These are phyloP conservation scores for Alternaria gaisen DNA, from an alignment of 2,329 filamentous ascomycete genomes.

Conservation along the genomic window DNA sequence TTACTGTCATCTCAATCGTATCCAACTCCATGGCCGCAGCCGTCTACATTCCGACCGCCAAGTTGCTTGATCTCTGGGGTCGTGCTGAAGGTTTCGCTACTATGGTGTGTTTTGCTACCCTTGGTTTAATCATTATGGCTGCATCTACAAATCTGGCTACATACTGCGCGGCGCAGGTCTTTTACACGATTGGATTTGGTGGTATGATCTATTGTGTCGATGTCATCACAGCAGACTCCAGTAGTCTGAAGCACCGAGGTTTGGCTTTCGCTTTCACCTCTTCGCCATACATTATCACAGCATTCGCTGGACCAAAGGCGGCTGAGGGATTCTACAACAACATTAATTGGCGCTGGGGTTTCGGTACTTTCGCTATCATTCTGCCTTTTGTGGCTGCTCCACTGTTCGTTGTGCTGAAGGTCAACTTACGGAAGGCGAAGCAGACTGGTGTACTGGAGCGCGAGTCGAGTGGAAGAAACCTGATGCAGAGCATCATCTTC, in stretches of 20 bases:
- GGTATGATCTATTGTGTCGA: constrained; percentile 68
- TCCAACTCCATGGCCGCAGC: constrained; percentile 43
- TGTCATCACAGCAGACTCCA: constrained; percentile 67
- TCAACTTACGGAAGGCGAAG: constrained; percentile 67
- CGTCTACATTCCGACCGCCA: constrained; percentile 50
- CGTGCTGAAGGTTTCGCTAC: constrained; percentile 48
- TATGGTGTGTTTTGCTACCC: constrained; percentile 41
- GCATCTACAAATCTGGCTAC: constrained; percentile 62
- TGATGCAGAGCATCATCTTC: constrained; percentile 56
- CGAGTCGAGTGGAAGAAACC: constrained; percentile 55
- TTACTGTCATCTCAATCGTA: constrained; percentile 38
- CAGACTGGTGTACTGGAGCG: constrained; percentile 60
- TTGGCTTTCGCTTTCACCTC: constrained; percentile 63
- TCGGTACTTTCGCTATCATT: constrained; percentile 72
- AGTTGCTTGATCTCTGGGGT: constrained; percentile 52
- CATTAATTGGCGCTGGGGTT: constrained; percentile 71
- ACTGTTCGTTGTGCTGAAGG: constrained; percentile 59
- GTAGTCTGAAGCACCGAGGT: constrained; percentile 57
- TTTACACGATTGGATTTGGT: constrained; percentile 66
- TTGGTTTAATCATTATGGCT: constrained; percentile 70
- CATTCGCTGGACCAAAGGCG: constrained; percentile 26
- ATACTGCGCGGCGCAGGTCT: constrained; percentile 35
- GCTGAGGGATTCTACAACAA: constrained; percentile 52
- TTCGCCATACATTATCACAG: constrained; percentile 34
- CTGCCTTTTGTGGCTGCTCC: constrained; percentile 67